Evolutionary conservation across 1,284 basidiomycete genomes (phyloP).

Genomic region (Ceratobasidium sp.): DNA sequence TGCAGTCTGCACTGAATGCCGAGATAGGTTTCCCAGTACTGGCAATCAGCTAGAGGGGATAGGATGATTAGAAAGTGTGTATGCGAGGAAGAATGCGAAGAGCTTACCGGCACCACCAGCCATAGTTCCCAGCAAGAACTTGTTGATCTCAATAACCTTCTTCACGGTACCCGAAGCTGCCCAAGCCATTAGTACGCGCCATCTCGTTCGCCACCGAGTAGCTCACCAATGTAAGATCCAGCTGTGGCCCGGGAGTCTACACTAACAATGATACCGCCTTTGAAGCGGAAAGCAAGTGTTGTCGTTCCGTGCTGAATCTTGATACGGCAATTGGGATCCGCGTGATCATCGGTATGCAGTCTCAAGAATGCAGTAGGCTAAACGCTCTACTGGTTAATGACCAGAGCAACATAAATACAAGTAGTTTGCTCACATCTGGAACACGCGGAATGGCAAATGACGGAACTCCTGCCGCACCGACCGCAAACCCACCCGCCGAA

Average conservation of each 20-base stretch:
- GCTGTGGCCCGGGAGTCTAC: constrained; percentile 98
- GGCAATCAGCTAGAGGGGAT: constrained; percentile 79
- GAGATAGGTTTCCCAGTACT: constrained; percentile 98
- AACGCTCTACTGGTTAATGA: not conserved
- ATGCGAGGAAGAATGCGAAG: not conserved
- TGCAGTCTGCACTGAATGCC: constrained; percentile 98
- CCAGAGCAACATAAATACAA: not conserved
- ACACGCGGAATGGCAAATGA: constrained; percentile 78
- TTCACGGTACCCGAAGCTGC: constrained; percentile 94
- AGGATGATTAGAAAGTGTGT: not conserved
- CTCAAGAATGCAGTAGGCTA: constrained; percentile 92
- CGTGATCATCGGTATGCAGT: constrained; percentile 92
- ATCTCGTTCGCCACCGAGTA: not conserved
- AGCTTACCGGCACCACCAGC: constrained; percentile 93
- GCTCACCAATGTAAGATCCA: constrained; percentile 93
- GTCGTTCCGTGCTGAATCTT: constrained; percentile 99
- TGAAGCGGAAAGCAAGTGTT: constrained; percentile 96
- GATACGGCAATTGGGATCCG: constrained; percentile 93
- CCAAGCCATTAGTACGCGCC: constrained; percentile 13
- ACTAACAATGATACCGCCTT: constrained; percentile 97
- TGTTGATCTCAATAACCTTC: constrained; percentile 99
- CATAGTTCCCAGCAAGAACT: constrained; percentile 98
- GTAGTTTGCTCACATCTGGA: constrained; percentile 71
- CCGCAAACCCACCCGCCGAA: constrained; percentile 79
- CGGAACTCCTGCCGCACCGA: constrained; percentile 73